Evolutionary conservation across 164 flowering plant genomes (phyloP).

Genomic region (Annona squamosa): DNA sequence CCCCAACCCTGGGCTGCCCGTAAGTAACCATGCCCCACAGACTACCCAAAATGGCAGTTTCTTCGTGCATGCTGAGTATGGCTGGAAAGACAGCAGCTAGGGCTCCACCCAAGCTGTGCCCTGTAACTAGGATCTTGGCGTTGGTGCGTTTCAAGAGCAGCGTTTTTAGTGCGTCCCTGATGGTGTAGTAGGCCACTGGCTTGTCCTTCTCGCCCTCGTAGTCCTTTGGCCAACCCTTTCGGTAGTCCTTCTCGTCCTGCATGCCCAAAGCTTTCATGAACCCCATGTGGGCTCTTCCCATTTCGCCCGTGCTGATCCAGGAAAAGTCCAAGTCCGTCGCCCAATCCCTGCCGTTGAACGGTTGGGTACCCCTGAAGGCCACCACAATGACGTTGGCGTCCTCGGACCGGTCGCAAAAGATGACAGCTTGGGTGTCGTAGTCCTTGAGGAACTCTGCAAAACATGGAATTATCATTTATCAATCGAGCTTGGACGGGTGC

Average conservation of each 20-base stretch:
- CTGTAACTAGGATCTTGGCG: constrained; percentile 44
- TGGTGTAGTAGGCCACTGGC: constrained; percentile 41
- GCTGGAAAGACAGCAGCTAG: constrained; percentile 49
- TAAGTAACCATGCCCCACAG: constrained; percentile 46
- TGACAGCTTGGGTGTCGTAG: neutral
- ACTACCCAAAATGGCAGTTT: constrained; percentile 31
- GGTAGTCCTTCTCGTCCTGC: constrained; percentile 18
- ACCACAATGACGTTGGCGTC: constrained; percentile 35
- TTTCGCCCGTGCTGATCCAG: constrained; percentile 31
- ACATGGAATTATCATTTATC: too few species aligned
- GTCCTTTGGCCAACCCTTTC: constrained; percentile 46
- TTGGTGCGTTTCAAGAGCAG: constrained; percentile 17
- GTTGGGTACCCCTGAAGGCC: constrained; percentile 66
- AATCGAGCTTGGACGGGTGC: neutral
- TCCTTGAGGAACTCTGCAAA: neutral
- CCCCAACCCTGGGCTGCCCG: constrained; percentile 73
- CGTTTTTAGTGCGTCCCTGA: constrained; percentile 33
- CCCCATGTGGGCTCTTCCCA: constrained; percentile 54
- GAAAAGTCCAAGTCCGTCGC: constrained; percentile 50
- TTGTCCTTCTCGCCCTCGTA: neutral
- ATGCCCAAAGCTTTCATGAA: constrained; percentile 73
- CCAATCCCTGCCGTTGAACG: constrained; percentile 50
- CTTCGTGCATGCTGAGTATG: constrained; percentile 38
- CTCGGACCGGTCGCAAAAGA: constrained; percentile 1
- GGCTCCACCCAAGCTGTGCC: constrained; percentile 71